These are phyloP conservation scores for Mycena leptocephala DNA, from an alignment of 768 basidiomycete genomes.

Conservation along the genomic window DNA sequence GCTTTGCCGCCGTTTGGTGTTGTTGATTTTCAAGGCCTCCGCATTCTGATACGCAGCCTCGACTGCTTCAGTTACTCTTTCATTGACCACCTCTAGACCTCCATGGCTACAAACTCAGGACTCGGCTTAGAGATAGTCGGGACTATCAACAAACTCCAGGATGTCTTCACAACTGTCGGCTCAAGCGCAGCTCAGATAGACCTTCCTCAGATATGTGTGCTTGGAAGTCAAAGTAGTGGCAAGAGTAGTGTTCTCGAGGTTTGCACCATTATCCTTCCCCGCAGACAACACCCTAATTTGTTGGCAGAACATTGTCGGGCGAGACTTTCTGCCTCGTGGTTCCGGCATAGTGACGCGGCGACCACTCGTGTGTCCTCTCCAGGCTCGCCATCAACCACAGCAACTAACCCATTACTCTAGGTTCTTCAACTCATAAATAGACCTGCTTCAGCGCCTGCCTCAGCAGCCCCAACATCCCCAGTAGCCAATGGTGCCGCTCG, in stretches of 20 bases:
- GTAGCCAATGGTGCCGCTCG: slow-evolving; percentile 52
- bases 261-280: not conserved
- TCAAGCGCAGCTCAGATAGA: slow-evolving; percentile 86
- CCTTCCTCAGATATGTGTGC: slow-evolving; percentile 93
- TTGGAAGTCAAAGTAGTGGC: slow-evolving; percentile 93
- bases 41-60: slow-evolving; percentile 24
- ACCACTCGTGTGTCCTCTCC: slow-evolving; percentile 79
- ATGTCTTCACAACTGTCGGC: slow-evolving; percentile 91
- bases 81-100: slow-evolving; percentile 43
- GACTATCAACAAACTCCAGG: slow-evolving; percentile 91
- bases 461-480: slow-evolving; percentile 50
- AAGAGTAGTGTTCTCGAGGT: slow-evolving; percentile 96
- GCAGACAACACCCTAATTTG: slow-evolving; percentile 21
- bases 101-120: slow-evolving; percentile 71
- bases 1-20: not conserved
- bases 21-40: slow-evolving; percentile 21
- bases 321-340: slow-evolving; percentile 98
- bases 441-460: slow-evolving; percentile 70
- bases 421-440: slow-evolving; percentile 96
- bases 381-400: not conserved
- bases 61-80: slow-evolving; percentile 41
- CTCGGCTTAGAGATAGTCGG: slow-evolving; percentile 88
- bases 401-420: slow-evolving; percentile 52
- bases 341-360: slow-evolving; percentile 98
- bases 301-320: slow-evolving; percentile 94